These are phyloP conservation scores for Trichoderma sp. DNA, from an alignment of 2,329 filamentous ascomycete species.

Conservation along the genomic window DNA sequence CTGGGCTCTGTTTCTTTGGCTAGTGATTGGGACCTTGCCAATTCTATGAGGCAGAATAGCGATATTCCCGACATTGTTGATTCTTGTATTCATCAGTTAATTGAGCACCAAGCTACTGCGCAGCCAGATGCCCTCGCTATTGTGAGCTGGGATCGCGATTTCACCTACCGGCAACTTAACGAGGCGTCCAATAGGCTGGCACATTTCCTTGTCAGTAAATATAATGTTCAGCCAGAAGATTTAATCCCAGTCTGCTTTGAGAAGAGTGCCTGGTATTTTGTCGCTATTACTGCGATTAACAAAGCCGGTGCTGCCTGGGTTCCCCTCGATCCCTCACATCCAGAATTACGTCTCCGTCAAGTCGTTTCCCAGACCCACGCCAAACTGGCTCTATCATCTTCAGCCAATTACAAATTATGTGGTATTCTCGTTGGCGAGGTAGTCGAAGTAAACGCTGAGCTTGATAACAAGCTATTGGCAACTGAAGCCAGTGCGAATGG, in stretches of 20 bases:
- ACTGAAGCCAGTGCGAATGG: not conserved
- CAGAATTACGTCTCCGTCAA: constrained; percentile 17
- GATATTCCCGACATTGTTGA: constrained; percentile 12
- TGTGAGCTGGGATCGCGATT: constrained; percentile 20
- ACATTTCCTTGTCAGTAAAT: constrained; percentile 7
- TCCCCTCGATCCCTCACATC: constrained; percentile 22
- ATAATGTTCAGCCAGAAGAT: constrained; percentile 3
- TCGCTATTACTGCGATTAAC: constrained; percentile 23
- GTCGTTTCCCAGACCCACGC: constrained; percentile 13
- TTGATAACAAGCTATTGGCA: not conserved
- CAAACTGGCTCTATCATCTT: constrained; percentile 12
- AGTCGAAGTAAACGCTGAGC: constrained; percentile 10
- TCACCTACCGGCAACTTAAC: constrained; percentile 15
- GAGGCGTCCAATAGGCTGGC: constrained; percentile 14
- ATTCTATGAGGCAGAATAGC: constrained; percentile 7
- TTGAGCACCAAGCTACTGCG: not conserved
- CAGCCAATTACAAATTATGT: constrained; percentile 23
- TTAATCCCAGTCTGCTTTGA: constrained; percentile 31
- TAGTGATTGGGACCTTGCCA: constrained; percentile 3
- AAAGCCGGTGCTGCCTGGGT: constrained; percentile 25
- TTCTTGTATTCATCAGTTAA: constrained; percentile 15
- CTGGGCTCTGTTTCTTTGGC: constrained; percentile 1
- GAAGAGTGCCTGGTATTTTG: constrained; percentile 27
- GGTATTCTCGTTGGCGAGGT: constrained; percentile 12
- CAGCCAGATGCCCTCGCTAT: constrained; percentile 19